A percentile compares a stretch with the other conserved stretches of the same genome.
These are phyloP conservation scores for Trichosphaerium sp. DNA, from an alignment of 78 protist genomes.

Conservation along the genomic window DNA sequence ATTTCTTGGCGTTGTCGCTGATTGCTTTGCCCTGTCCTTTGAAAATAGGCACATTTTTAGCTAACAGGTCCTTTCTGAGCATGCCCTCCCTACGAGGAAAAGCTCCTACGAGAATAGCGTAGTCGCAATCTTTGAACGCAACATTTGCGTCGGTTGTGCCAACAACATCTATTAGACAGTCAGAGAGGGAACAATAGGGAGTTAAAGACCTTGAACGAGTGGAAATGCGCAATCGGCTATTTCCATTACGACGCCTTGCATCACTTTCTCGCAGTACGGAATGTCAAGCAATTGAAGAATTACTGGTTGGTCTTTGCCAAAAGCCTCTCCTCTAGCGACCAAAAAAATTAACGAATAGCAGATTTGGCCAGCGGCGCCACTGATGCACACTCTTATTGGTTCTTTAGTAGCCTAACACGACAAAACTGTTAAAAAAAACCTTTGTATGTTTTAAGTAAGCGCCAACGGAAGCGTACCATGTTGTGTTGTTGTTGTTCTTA, in stretches of 20 bases:
- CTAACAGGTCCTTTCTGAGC: conserved; percentile 78
- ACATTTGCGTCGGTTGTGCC: conserved; percentile 32
- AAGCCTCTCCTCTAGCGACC: conserved; percentile 51
- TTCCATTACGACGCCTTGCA: conserved; percentile 41
- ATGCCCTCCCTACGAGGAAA: conserved; percentile 89
- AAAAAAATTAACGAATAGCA: conserved; percentile 58
- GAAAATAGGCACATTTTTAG: conserved; percentile 73
- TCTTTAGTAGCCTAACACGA: not conserved
- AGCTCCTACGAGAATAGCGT: conserved; percentile 80
- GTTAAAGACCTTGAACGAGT: not conserved
- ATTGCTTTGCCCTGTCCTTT: conserved; percentile 72
- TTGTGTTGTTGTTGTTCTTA: too few species aligned
- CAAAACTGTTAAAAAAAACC: too few species aligned
- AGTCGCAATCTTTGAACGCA: conserved; percentile 47
- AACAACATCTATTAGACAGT: conserved; percentile 5
- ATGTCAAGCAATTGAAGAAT: conserved; percentile 80
- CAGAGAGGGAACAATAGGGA: not conserved
- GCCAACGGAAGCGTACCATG: too few species aligned
- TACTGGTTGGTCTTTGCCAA: conserved; percentile 63
- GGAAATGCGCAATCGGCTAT: conserved; percentile 42
- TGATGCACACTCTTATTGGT: conserved; percentile 56
- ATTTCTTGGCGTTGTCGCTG: conserved; percentile 38
- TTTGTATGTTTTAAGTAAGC: too few species aligned
- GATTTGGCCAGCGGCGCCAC: conserved; percentile 94
- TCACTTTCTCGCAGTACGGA: conserved; percentile 23